phyloP scores from a whole-genome alignment of 257 asterid genomes.

The Solanum clarkiae region DNA sequence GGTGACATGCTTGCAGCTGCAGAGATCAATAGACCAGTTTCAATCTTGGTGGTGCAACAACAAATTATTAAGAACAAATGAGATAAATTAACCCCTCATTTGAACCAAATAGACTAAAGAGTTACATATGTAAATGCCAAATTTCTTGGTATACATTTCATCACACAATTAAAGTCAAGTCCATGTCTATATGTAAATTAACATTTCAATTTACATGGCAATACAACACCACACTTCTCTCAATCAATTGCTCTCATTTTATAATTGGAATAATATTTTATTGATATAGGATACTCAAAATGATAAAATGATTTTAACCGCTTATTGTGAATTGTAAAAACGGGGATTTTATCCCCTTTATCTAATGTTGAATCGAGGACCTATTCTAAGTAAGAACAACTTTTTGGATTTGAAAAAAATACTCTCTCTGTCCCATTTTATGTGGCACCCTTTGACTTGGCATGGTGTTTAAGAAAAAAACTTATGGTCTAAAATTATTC shows the following conservation, averaged over 20 bases:
- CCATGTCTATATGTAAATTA: not conserved
- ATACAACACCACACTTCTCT: not conserved
- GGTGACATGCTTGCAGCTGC: conserved; percentile 83
- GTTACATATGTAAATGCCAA: not conserved
- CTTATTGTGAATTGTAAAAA: too few species aligned
- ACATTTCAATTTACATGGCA: not conserved
- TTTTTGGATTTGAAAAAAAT: too few species aligned
- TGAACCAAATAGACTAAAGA: not conserved
- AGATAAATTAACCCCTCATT: not conserved
- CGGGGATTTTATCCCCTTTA: too few species aligned
- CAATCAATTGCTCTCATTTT: not conserved
- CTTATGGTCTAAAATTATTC: too few species aligned
- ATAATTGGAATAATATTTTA: not conserved
- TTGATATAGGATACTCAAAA: too few species aligned
- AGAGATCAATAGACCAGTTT: conserved; percentile 44
- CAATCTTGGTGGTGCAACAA: conserved; percentile 72
- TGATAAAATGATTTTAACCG: too few species aligned
- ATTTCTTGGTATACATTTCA: not conserved
- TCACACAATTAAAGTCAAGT: not conserved
- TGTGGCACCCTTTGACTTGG: too few species aligned
- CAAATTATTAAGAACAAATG: conserved; percentile 17
- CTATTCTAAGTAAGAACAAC: too few species aligned
- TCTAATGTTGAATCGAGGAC: too few species aligned
- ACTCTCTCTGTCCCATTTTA: too few species aligned
- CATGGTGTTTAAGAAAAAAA: too few species aligned